Evolutionary conservation across 371 early-diverging fungal species (phyloP), one percentile per base, ranked within the genome.

Genomic region (Lichtheimia ornata): DNA sequence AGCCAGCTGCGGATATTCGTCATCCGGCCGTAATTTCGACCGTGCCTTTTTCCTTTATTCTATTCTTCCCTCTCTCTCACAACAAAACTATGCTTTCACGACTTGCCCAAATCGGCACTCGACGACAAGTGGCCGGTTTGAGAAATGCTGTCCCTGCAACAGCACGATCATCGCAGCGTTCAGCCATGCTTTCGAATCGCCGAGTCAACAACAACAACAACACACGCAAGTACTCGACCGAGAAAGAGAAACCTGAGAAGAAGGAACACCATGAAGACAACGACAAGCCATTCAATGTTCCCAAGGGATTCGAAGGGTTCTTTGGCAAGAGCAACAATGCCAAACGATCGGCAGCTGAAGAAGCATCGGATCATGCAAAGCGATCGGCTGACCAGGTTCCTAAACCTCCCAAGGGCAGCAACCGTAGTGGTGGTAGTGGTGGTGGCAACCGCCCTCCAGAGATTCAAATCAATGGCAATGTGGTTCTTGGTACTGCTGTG

Each of bases 401-500:
- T 25, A 66, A 57, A 28, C 30, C 56, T 15, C 45, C 51, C 11
- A 56, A 22, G 27, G 55, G 49, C 44, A 56, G 49, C 44, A 56
- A 49, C 47, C 42, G 13, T 6, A 49, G 28, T 12, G 53, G 27
- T 18, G 50, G 49, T 49, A 49, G 28, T 47, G 49, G 20, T 14
- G 49, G 44, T 14, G 58, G 60, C 24, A 59, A 54, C 24, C 63
- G 61, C 27, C 66, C 69, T 30, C 75, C 70, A 3, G 73, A 72
- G 43, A 60, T 71, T 49, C 72, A 53, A 53, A 41, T 83, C 66
- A 84, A 74, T 24, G 47, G 74, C 52, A 86, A 81, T 56, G 70
- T 67, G 56, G 73, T 84, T 2, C 70, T 85, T 53, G 82, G 82
- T 6, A 67, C 85, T n/a, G 64, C 75, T 1, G 63, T 84, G 44